phyloP scores from a whole-genome alignment of 306 rosid genomes.

The Fagus crenata region DNA sequence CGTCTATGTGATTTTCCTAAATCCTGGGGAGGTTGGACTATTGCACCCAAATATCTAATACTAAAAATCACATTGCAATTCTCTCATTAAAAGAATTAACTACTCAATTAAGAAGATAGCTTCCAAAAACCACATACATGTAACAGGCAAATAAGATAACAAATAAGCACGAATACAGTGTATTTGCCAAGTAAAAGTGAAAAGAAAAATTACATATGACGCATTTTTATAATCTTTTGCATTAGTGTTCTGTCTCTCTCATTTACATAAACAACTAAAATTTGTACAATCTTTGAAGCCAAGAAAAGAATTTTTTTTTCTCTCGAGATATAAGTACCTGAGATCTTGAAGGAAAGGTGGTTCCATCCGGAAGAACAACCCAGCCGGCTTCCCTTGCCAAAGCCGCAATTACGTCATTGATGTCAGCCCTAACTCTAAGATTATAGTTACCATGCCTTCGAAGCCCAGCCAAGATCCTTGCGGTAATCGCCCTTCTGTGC shows the following conservation, averaged over 20 bases:
- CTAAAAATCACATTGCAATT: neutral
- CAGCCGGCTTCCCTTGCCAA: conserved; percentile 98
- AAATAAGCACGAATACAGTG: neutral
- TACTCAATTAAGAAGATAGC: neutral
- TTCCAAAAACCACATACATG: neutral
- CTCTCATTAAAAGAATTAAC: neutral
- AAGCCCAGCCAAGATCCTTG: conserved; percentile 93
- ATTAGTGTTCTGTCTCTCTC: neutral
- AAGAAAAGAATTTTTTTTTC: conserved; percentile 15
- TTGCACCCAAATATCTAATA: neutral
- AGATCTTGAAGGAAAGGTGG: conserved; percentile 83
- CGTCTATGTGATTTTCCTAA: neutral
- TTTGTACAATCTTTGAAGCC: conserved; percentile 13
- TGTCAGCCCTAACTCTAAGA: conserved; percentile 97
- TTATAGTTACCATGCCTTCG: conserved; percentile 97
- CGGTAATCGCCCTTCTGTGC: conserved; percentile 96
- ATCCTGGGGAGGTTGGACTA: neutral
- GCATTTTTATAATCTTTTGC: neutral
- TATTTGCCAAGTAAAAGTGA: neutral
- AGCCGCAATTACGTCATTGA: conserved; percentile 91
- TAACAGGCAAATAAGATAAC: neutral
- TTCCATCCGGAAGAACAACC: conserved; percentile 99
- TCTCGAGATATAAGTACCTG: conserved; percentile 57
- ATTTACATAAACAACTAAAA: conserved; percentile 7
- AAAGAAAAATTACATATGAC: neutral